Base-by-base conservation (phyloP, 805 yeast species). In the Yarrowia sp. region DNA sequence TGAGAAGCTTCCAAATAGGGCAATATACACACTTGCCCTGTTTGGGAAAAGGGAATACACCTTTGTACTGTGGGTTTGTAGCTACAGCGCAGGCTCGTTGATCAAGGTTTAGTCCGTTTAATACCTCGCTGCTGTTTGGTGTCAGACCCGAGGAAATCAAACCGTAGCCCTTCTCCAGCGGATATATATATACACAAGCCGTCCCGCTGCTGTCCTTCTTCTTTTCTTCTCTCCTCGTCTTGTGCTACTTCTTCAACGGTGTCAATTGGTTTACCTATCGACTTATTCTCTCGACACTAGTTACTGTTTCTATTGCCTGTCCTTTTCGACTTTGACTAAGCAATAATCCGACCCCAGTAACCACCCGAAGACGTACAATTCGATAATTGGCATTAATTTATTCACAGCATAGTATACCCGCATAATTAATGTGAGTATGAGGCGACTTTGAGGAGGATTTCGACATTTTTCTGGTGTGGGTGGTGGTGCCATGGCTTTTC, bases 401-500 rank as follows among this genome's bases (percentile, higher is more conserved):
- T 61, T 61, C 46, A 38, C 55, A 61, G 66, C 66, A 61, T 61
- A 61, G 64, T 42, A 58, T 58, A 58, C 64, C 64, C 64, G 64
- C 64, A 58, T 58, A 58, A 43, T 58, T 58, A 58, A 58, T 58
- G 64, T 58, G 64, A 58, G 64, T 58, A 58, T 58, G 14, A 24
- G 64, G 44, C 34, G 55, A 24, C 30, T 24, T 24, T 24, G 12
- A 13, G 43, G 46, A 20, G 61, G 56, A 52, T 34, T 19, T 20
- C 12, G 33, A 8, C 15, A 14, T 38, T 38, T 15, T 53, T 20
- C 20, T 53, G 44, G 15, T 8, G 13, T 40, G 38, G 5, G 12
- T 24, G 14, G 24, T 46, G 34, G 50, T 14, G 3, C 8, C 17
- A 19, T 43, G 30, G 47, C 14, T 9, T 30, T 30, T 30, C 56